Conservation (phyloP, 2,329 filamentous ascomycete species). For the Pseudocercospora vitis region DNA sequence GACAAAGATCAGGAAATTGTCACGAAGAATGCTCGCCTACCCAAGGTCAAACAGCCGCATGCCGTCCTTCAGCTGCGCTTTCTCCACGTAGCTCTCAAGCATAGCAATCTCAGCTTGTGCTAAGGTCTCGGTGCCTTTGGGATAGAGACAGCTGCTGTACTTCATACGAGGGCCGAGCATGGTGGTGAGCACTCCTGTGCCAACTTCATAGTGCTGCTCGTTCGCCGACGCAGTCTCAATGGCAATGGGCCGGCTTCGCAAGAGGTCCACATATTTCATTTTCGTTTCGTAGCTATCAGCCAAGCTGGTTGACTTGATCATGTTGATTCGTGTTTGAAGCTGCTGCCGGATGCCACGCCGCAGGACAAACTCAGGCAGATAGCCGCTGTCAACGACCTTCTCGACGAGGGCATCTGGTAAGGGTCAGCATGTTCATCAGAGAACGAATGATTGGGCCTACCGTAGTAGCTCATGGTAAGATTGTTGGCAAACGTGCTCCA, state of each 20-base stretch:
- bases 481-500: constrained; percentile 1
- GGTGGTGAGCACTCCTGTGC: constrained; percentile 61
- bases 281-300: constrained; percentile 58
- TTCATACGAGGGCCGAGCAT: constrained; percentile 70
- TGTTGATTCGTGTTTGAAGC: constrained; percentile 59
- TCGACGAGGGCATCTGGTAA: constrained; percentile 45
- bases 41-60: constrained; percentile 64
- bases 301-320: constrained; percentile 57
- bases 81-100: constrained; percentile 62
- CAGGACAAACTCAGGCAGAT: constrained; percentile 62
- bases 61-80: constrained; percentile 59
- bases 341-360: constrained; percentile 66
- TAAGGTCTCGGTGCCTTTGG: constrained; percentile 61
- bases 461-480: constrained; percentile 22
- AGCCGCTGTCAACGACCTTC: constrained; percentile 63
- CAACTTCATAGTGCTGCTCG: constrained; percentile 71
- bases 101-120: constrained; percentile 66
- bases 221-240: constrained; percentile 66
- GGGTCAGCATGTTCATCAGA: constrained; percentile 9
- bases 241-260: constrained; percentile 65
- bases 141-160: constrained; percentile 68
- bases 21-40: constrained; percentile 38
- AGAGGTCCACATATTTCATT: constrained; percentile 61
- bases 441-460: constrained; percentile 9
- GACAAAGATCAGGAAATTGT: neutral